phyloP scores from a whole-genome alignment of 176 grass and related monocot species.

The Carex littledalei region DNA sequence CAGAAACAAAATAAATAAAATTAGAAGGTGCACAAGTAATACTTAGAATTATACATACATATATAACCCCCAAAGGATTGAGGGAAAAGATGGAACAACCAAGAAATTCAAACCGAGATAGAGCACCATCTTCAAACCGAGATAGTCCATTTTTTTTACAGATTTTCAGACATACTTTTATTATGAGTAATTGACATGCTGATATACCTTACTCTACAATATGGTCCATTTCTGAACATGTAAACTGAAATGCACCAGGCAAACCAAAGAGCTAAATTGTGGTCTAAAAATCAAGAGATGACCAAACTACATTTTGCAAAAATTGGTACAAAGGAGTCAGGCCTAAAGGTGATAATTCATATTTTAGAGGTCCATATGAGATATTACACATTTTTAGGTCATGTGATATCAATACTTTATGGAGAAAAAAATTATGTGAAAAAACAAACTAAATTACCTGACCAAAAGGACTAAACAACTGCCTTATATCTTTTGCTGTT shows the following conservation, averaged over 20 bases:
- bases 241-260: background rate
- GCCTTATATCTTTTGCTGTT: slow-evolving; percentile 65
- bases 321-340: background rate
- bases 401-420: background rate
- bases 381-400: background rate
- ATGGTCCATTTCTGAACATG: background rate
- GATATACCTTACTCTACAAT: slow-evolving; percentile 1
- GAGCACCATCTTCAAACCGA: too few relatives aligned
- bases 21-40: too few relatives aligned
- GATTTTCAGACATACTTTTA: background rate
- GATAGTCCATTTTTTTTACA: background rate
- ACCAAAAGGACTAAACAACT: slow-evolving; percentile 93
- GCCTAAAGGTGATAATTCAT: background rate
- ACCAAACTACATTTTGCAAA: background rate
- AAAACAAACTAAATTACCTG: slow-evolving; percentile 44
- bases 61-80: too few relatives aligned
- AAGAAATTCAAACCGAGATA: too few relatives aligned
- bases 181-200: background rate
- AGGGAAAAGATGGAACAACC: too few relatives aligned
- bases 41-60: too few relatives aligned
- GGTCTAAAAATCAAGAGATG: background rate
- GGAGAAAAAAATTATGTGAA: background rate
- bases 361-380: background rate
- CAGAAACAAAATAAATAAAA: too few relatives aligned
- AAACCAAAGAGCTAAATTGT: background rate